Base-by-base conservation (phyloP, 169 alveolate genomes). In the Cryptosporidium viatorum region DNA sequence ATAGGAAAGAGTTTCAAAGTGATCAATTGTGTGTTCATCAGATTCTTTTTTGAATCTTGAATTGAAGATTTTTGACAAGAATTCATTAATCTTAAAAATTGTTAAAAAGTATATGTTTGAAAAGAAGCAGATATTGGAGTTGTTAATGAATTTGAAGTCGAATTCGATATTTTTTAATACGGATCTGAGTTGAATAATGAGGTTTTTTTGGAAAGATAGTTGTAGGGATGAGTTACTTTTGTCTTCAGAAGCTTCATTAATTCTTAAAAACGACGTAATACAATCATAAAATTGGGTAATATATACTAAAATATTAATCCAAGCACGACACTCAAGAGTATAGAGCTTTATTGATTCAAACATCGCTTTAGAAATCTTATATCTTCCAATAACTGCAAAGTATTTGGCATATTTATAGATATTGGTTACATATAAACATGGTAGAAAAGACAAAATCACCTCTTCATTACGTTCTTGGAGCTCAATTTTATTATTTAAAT, bases 351-450 rank as follows among this genome's bases (percentile, higher is more conserved):
- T 62, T n/a, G 45, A 59, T 12, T 65, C 75, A 14, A 80, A 65
- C 29, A 80, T 59, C 3, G 39, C 37, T 37, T 21, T 80, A 16
- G 87, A 41, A 6, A 80, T 8, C 26, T 45, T 39, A 21, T 26
- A 80, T 16, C 43, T 31, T 7, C 75, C 68, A 39, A 23, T 48
- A 18, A 80, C 70, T 16, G 67, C 50, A 45, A 80, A 65, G 43
- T 39, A 41, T n/a, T 65, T 65, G 6, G 70, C 87, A 41, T 62
- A 80, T 39, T 45, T 80, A 26, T 80, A 80, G 10, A 12, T 16
- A 16, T 62, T 39, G 16, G 12, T 21, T 8, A 80, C 14, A 12
- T 39, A 7, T 8, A 65, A 43, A 5, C 33, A 21, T 41, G 73
- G 74, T 16, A 80, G 39, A 23, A 18, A 31, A 2, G 21, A 23